Evolutionary conservation across 257 asterid species (phyloP), one percentile per base, ranked within the genome.

Genomic region (Penstemon barbatus): DNA sequence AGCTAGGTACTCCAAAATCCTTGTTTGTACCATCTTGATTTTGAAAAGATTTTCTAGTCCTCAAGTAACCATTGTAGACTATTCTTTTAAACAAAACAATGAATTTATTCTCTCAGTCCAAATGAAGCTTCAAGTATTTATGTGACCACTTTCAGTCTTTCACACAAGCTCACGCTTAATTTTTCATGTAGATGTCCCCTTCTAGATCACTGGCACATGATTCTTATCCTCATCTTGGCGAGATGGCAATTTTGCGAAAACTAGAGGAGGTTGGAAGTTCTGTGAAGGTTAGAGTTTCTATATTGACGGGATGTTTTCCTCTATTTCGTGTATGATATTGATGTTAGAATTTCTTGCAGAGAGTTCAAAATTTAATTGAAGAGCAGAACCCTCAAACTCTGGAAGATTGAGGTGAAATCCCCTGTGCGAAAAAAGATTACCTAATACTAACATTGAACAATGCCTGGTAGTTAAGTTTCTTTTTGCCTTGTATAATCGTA

Each of bases 211-310:
- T 62, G 37, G 48, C 78, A 62, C 81, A 66, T 40, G 86, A 75
- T 67, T 48, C 83, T 19, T 40, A 65, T 44, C 53, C 83, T 64
- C 82, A 69, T 60, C 54, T 55, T 57, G 78, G 78, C 51, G 92
- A 87, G 72, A 61, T 65, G 65, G 77, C 80, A 40, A 78, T 89
- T 68, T 70, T 87, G 71, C 86, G 82, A 49, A 87, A 83, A 71
- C 78, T 89, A 43, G 92, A 87, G 73, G 95, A 89, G 75, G 92
- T 89, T 68, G 83, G 92, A 73, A 81, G 81, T 74, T 81, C 87
- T n/a, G 84, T 89, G 63, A 89, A 85, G 95, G 96, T 89, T 65
- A 56, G 83, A n/a, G 41, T 51, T 48, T 39, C 51, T 3, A 3
- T 15, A 49, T 15, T 70, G 38, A 58, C 45, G 25, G 46, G 54